Evolutionary conservation across 129 eudicot genomes (phyloP).

Genomic region (sunflower (Helianthus annuus)): DNA sequence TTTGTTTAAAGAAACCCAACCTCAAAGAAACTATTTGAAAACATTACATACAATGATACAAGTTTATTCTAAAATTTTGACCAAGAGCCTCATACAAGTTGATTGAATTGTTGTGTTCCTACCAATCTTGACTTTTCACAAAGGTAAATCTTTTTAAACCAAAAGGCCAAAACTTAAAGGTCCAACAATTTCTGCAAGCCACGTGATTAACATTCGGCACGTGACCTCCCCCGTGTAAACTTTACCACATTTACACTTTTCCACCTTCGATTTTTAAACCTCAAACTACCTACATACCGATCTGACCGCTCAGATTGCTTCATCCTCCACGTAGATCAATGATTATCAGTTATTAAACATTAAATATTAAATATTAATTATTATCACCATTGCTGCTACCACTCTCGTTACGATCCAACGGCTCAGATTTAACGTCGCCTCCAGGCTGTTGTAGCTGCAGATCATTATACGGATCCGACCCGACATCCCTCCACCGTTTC

Average conservation of each 20-base stretch:
- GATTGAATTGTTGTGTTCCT: not conserved
- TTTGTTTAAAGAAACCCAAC: too few relatives aligned
- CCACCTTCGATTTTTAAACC: not conserved
- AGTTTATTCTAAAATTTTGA: too few relatives aligned
- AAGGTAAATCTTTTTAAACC: not conserved
- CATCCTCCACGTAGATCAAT: conserved; percentile 38
- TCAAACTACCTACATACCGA: conserved; percentile 17
- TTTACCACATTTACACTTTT: conserved; percentile 30
- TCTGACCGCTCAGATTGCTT: conserved; percentile 34
- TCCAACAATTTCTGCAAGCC: conserved; percentile 46
- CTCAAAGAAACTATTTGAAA: too few relatives aligned
- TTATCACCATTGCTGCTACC: conserved; percentile 41
- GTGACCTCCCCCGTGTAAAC: conserved; percentile 36
- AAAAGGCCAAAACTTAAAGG: conserved; percentile 14
- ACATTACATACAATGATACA: too few relatives aligned
- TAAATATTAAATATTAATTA: not conserved
- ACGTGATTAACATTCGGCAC: conserved; percentile 43
- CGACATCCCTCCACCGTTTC: conserved; percentile 62
- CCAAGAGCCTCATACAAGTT: too few relatives aligned
- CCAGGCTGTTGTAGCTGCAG: conserved; percentile 64
- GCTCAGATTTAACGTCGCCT: conserved; percentile 61
- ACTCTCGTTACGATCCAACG: conserved; percentile 49
- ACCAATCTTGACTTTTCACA: not conserved
- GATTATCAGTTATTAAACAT: too few relatives aligned
- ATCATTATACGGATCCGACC: conserved; percentile 38